phyloP scores from a whole-genome alignment of 75 land plant genomes.

The Pinus tabuliformis region DNA sequence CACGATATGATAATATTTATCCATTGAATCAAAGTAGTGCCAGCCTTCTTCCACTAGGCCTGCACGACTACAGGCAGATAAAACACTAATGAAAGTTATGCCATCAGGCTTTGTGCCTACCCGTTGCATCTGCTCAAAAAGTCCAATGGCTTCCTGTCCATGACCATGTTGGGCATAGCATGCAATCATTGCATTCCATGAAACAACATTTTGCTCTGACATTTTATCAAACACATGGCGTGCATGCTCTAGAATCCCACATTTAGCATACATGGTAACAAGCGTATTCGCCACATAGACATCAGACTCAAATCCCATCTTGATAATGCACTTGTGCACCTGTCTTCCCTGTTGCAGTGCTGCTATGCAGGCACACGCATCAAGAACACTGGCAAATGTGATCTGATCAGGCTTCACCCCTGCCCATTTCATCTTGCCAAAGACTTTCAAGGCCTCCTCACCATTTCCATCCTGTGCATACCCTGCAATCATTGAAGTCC shows the following conservation, averaged over 20 bases:
- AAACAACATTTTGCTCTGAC: constrained; percentile 16
- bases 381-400: constrained; percentile 17
- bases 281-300: constrained; percentile 15
- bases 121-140: constrained; percentile 17
- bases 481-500: constrained; percentile 20
- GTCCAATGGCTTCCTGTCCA: constrained; percentile 14
- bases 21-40: constrained; percentile 9
- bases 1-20: constrained; percentile 4
- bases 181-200: constrained; percentile 39
- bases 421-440: constrained; percentile 7
- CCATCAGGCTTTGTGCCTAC: constrained; percentile 12
- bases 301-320: constrained; percentile 20
- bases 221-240: constrained; percentile 1
- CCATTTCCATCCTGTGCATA: constrained; percentile 14
- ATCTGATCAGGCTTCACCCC: constrained; percentile 18
- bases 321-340: constrained; percentile 11
- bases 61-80: constrained; percentile 24
- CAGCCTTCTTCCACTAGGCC: constrained; percentile 21
- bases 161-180: constrained; percentile 21
- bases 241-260: constrained; percentile 10
- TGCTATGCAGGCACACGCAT: constrained; percentile 17
- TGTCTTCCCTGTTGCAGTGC: constrained; percentile 24
- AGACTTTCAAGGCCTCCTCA: constrained; percentile 18
- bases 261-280: constrained; percentile 10
- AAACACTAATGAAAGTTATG: constrained; percentile 28